Base-by-base conservation (phyloP, 208 protist genomes). In the Crithidia thermophila region DNA sequence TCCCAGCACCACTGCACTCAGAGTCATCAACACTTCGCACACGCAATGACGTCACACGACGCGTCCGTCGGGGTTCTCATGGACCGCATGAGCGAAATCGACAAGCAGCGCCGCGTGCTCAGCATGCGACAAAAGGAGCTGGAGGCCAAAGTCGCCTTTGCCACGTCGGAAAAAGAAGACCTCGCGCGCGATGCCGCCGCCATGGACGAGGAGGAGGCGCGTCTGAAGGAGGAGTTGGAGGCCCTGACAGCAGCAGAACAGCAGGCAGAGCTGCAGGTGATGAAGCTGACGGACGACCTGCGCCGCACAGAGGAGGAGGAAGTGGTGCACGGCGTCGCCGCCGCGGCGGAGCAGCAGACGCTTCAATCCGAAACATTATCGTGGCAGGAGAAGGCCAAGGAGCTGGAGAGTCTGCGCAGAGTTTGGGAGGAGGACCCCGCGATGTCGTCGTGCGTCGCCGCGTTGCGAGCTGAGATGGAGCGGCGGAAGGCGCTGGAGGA, bases 1-100 rank as follows among this genome's bases (percentile, higher is more conserved):
- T n/a, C n/a, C n/a, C n/a, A n/a, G n/a, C n/a, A n/a, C n/a, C n/a
- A n/a, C n/a, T n/a, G n/a, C n/a, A n/a, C n/a, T n/a, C n/a, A n/a
- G n/a, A n/a, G n/a, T n/a, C n/a, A n/a, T n/a, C n/a, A n/a, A n/a
- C n/a, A n/a, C n/a, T 65, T 65, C 31, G 10, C 16, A 39, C 37
- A n/a, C 23, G 8, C 14, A 43, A 79, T 75, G 53, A 51, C 70
- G 30, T 43, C 67, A 0, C 33, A 52, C 25, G 84, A 95, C 67
- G 72, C 75, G 0, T 85, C 79, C 6, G 81, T 82, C 1, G 55
- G 63, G 5, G 72, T 56, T 0, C 75, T 96, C 45, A 90, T 96
- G 59, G 83, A 90, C 21, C 82, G 82, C 42, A 83, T 94, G 49
- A 86, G 87, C 30, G 77, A 82, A 16, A 77, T 94, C n/a, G 88